Percentiles rank a stretch among this genome's conserved stretches.
These are phyloP conservation scores for Beta corolliflora DNA, from an alignment of 179 eudicot genomes.

Conservation along the genomic window DNA sequence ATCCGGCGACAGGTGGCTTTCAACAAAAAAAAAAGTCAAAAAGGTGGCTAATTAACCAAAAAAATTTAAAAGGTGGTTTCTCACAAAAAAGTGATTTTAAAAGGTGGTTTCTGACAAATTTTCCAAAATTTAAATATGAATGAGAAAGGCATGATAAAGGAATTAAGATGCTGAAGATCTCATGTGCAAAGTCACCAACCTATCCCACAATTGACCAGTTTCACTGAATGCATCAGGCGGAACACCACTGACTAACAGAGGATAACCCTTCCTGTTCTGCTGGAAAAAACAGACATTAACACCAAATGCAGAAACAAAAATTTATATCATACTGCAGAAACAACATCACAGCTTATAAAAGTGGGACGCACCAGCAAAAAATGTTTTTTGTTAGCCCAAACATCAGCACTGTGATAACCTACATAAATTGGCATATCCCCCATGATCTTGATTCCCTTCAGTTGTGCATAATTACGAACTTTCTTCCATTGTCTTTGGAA, in stretches of 20 bases:
- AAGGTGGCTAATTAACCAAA: too few relatives aligned
- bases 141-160: background rate
- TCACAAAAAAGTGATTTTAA: too few relatives aligned
- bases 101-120: too few relatives aligned
- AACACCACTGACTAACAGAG: constrained; percentile 91
- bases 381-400: constrained; percentile 89
- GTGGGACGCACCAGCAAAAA: constrained; percentile 69
- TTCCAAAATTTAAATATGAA: background rate
- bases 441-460: constrained; percentile 84
- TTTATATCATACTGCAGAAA: background rate
- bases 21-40: too few relatives aligned
- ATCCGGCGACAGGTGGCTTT: too few relatives aligned
- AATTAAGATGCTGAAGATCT: background rate
- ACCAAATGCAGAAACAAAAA: constrained; percentile 11
- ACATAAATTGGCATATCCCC: constrained; percentile 99
- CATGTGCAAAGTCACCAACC: constrained; percentile 47
- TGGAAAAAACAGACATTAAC: constrained; percentile 19
- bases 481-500: constrained; percentile 98
- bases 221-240: constrained; percentile 99
- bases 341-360: background rate
- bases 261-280: constrained; percentile 87
- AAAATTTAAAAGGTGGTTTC: too few relatives aligned
- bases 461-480: constrained; percentile 70
- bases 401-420: constrained; percentile 99
- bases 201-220: constrained; percentile 98